A percentile compares a stretch with the other conserved stretches of the same genome.
Evolutionary conservation across 345 rosid species (phyloP).

Genomic region (Rhodamnia argentea): DNA sequence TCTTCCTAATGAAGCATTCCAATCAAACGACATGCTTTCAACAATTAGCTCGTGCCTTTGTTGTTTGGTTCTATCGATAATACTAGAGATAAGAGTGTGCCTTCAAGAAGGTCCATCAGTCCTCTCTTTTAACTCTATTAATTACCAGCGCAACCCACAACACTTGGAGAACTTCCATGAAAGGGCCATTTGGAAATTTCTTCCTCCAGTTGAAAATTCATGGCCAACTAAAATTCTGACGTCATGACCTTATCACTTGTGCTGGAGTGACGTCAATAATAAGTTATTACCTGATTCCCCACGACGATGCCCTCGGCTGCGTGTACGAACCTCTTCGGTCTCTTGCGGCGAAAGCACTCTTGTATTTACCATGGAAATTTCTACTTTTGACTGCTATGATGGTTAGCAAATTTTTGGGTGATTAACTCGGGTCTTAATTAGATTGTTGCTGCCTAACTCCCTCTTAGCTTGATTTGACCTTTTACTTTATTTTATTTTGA

Average conservation of each 20-base stretch:
- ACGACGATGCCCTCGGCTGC: background rate
- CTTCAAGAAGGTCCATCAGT: background rate
- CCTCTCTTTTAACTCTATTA: background rate
- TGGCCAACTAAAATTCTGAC: background rate
- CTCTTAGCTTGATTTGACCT: background rate
- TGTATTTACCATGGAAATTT: too few relatives aligned
- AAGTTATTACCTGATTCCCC: background rate
- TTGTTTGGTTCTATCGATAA: background rate
- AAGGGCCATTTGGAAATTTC: background rate
- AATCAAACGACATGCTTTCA: background rate
- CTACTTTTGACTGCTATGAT: too few relatives aligned
- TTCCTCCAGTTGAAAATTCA: background rate
- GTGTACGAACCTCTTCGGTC: background rate
- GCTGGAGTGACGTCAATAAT: background rate
- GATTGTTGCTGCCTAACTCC: background rate
- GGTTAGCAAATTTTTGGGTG: too few relatives aligned
- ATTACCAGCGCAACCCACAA: background rate
- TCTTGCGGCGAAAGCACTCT: background rate
- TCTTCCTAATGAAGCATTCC: background rate
- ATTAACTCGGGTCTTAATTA: too few relatives aligned
- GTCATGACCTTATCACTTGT: background rate
- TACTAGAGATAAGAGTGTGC: background rate
- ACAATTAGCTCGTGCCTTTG: background rate
- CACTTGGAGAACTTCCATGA: background rate
- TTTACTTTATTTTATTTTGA: background rate